Evolutionary conservation across 805 yeast genomes (phyloP), one percentile per base, ranked within the genome.

Genomic region (Blastobotrys attinorum): DNA sequence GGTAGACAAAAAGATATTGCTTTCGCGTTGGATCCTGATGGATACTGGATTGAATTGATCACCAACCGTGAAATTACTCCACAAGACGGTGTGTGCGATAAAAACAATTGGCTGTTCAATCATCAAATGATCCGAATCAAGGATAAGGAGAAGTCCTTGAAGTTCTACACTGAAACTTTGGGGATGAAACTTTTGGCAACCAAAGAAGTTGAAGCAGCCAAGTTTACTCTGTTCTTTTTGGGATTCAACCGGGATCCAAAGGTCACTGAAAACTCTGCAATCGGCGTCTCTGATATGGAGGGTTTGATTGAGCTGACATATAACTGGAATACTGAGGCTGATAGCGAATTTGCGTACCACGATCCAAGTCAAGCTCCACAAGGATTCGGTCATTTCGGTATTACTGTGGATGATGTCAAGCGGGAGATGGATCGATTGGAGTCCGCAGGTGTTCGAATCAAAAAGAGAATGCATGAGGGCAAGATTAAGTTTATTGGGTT

Each of bases 1-100:
- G 98, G 98, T 31, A 79, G 96, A 65, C 96, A 86, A 66, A 81
- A 79, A 64, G 74, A 87, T 63, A 89, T 92, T 67, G 97, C 97
- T 0, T 92, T 90, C 64, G 95, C 82, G 4, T 74, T 89, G 54
- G 98, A 92, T 58, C 97, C 97, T 4, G 90, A 90, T 65, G 92
- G 92, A 55, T 92, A 92, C 68, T 90, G 98, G 98, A 76, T 90
- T 56, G 98, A 90, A 70, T 67, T 90, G 57, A 76, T 90, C 53
- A 79, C 78, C 57, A 80, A 76, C 54, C 73, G 67, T 20, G 67
- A 56, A 22, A 60, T 52, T 22, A 64, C 79, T 17, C 68, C 70
- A 46, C 40, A 49, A 1, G 34, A 21, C 25, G 18, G 18, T 31
- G 15, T 21, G 6, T 36, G 27, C 18, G 42, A 50, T 8, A 48